phyloP scores from a whole-genome alignment of 371 early-diverging fungal genomes.

The Mucor mucedo region DNA sequence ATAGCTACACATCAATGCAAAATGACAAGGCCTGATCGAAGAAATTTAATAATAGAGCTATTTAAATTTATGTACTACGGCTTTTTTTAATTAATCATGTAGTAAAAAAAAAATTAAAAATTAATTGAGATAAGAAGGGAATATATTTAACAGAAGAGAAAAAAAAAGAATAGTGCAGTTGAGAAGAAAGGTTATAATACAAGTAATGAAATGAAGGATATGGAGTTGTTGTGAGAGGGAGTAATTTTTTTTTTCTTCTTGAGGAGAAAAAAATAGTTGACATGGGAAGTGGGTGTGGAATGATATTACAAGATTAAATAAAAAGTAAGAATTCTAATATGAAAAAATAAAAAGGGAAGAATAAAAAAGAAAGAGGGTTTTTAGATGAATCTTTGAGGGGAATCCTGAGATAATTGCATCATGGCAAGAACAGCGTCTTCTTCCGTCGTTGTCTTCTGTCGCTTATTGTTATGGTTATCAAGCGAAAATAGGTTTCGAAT shows the following conservation, averaged over 20 bases:
- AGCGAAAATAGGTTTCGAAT: conserved; percentile 1
- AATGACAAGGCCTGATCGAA: too few species aligned
- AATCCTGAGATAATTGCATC: conserved; percentile 40
- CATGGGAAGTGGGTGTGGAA: neutral
- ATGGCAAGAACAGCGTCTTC: conserved; percentile 45
- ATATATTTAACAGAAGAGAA: neutral
- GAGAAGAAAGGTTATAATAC: conserved; percentile 1
- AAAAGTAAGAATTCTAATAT: neutral
- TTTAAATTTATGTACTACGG: too few species aligned
- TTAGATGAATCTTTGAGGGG: conserved; percentile 2
- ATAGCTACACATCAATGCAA: too few species aligned
- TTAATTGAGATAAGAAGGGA: neutral
- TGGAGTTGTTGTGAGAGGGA: neutral
- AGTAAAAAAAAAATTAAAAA: neutral
- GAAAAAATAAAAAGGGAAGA: neutral
- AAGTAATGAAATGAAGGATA: conserved; percentile 12
- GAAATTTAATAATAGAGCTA: too few species aligned
- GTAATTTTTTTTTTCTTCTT: neutral
- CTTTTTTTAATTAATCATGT: too few species aligned
- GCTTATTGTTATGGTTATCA: neutral
- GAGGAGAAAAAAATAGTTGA: neutral
- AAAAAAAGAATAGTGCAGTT: neutral
- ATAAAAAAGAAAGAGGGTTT: neutral
- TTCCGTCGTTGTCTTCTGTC: conserved; percentile 26
- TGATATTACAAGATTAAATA: conserved; percentile 16